Percentiles rank a stretch among this genome's conserved stretches.
phyloP scores from a whole-genome alignment of 257 asterid genomes.

The Solanum etuberosum region DNA sequence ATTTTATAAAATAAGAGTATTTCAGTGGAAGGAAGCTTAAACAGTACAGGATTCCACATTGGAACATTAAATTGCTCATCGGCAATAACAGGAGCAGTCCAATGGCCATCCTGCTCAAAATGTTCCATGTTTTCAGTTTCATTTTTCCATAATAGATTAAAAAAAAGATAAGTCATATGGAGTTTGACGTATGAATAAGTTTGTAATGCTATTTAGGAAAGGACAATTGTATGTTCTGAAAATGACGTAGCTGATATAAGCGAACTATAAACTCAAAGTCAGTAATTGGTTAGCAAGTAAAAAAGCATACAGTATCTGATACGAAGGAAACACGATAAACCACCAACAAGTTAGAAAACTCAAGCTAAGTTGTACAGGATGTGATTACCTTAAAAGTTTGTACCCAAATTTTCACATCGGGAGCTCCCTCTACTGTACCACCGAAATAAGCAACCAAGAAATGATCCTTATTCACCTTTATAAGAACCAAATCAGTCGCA shows the following conservation, averaged over 20 bases:
- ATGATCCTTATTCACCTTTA: constrained; percentile 59
- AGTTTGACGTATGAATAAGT: not conserved
- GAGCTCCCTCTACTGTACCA: constrained; percentile 80
- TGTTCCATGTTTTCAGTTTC: not conserved
- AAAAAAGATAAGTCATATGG: not conserved
- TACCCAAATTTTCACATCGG: constrained; percentile 85
- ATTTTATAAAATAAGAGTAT: constrained; percentile 74
- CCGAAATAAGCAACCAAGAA: constrained; percentile 90
- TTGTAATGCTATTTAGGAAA: not conserved
- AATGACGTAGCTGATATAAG: not conserved
- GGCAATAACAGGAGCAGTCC: constrained; percentile 70
- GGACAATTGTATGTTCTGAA: not conserved
- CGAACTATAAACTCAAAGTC: not conserved
- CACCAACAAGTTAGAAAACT: not conserved
- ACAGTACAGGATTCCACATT: constrained; percentile 94
- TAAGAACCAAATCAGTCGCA: not conserved
- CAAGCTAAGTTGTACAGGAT: not conserved
- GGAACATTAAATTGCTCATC: constrained; percentile 67
- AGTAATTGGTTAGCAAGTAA: not conserved
- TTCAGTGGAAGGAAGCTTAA: constrained; percentile 57
- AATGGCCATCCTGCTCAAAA: constrained; percentile 52
- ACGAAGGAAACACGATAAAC: not conserved
- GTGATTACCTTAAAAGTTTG: constrained; percentile 64
- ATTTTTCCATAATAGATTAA: not conserved
- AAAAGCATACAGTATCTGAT: not conserved